These are phyloP conservation scores for Lolium multiflorum DNA, from an alignment of 176 grass and related monocot genomes.

Conservation along the genomic window DNA sequence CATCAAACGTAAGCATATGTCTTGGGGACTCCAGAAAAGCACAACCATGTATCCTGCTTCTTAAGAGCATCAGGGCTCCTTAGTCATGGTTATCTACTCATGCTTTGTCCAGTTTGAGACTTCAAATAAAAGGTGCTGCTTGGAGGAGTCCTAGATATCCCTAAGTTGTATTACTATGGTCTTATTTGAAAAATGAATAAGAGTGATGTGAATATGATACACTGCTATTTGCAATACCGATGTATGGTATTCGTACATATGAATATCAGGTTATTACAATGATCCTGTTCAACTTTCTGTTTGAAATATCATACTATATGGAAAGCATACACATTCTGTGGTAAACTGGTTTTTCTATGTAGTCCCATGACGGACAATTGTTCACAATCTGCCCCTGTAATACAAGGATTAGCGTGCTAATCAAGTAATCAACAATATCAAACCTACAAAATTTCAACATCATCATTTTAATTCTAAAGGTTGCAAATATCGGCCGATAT, in stretches of 20 bases:
- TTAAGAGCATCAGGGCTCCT: conserved; percentile 29
- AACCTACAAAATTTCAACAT: no score
- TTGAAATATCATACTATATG: not conserved
- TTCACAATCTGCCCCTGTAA: not conserved
- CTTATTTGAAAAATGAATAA: conserved; percentile 41
- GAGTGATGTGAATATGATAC: conserved; percentile 16
- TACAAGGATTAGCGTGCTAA: not conserved
- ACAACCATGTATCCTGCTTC: conserved; percentile 58
- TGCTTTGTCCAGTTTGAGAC: conserved; percentile 15
- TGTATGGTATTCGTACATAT: conserved; percentile 32
- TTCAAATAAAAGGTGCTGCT: conserved; percentile 45
- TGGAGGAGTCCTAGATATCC: conserved; percentile 27
- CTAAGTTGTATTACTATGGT: conserved; percentile 13
- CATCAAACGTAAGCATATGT: conserved; percentile 60
- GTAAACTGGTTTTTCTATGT: not conserved
- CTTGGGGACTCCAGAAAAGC: conserved; percentile 74
- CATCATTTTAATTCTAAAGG: not conserved
- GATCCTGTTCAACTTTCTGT: not conserved
- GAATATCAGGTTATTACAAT: not conserved
- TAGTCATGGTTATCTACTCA: conserved; percentile 28
- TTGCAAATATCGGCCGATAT: no score
- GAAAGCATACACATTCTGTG: not conserved
- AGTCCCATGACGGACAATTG: not conserved
- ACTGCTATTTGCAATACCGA: conserved; percentile 16
- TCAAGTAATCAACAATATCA: not conserved